These are phyloP conservation scores for Lantana camara DNA, from an alignment of 257 asterid species.

Conservation along the genomic window DNA sequence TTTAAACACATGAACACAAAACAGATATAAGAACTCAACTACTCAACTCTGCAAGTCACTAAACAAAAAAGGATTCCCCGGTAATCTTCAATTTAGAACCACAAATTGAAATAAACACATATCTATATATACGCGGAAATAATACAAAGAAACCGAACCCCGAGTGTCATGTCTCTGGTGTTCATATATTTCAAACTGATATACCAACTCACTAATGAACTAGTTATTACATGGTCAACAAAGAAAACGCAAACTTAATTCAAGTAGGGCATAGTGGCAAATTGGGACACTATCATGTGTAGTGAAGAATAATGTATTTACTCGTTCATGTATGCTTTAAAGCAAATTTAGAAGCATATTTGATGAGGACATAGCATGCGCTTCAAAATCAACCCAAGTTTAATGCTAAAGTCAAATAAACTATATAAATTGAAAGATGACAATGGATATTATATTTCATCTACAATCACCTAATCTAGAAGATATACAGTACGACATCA, in stretches of 20 bases:
- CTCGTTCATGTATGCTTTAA: not conserved
- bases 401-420: not conserved
- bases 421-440: constrained; percentile 11
- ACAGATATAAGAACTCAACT: constrained; percentile 4
- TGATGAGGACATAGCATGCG: not conserved
- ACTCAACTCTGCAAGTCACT: not conserved
- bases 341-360: too few relatives aligned
- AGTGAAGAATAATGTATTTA: not conserved
- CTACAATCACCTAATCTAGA: constrained; percentile 4
- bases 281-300: constrained; percentile 1
- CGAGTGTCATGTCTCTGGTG: not conserved
- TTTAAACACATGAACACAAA: constrained; percentile 22
- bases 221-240: not conserved
- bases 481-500: not conserved
- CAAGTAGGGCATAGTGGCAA: not conserved
- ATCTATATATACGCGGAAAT: too few relatives aligned
- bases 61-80: not conserved
- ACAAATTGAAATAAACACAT: not conserved
- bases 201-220: too few relatives aligned
- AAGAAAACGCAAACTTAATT: not conserved
- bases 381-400: not conserved
- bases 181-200: constrained; percentile 4
- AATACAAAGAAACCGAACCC: not conserved
- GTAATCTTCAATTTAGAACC: not conserved
- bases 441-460: not conserved